A percentile compares a stretch with the other conserved stretches of the same genome.
Conservation (phyloP, 2,329 filamentous ascomycete genomes). For the Colletotrichum sp. region DNA sequence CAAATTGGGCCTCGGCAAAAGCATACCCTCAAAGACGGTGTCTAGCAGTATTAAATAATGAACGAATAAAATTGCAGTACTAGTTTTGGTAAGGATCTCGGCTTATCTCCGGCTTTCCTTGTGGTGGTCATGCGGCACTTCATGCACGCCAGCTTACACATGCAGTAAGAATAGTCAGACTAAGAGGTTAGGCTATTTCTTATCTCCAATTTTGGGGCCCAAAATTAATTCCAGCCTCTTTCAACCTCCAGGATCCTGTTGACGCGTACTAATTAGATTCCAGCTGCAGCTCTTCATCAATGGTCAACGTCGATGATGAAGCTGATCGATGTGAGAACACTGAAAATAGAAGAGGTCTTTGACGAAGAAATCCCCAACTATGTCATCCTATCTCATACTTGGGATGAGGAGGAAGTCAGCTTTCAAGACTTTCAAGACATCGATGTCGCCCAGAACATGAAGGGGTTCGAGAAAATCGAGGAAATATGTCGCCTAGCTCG, state of each 20-base stretch:
- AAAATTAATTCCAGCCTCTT: neutral
- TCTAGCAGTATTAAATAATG: too few species aligned
- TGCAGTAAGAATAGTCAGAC: neutral
- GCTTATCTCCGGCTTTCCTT: neutral
- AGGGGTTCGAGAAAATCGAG: slow-evolving; percentile 22
- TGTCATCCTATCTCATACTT: slow-evolving; percentile 32
- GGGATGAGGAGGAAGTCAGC: slow-evolving; percentile 27
- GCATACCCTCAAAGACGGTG: neutral
- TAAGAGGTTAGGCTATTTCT: neutral
- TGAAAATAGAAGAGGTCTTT: neutral
- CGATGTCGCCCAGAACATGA: neutral
- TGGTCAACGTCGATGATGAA: neutral
- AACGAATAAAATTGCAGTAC: neutral
- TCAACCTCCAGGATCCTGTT: neutral
- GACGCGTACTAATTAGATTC: neutral
- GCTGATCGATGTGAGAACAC: neutral
- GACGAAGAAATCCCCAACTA: slow-evolving; percentile 13
- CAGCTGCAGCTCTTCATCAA: neutral
- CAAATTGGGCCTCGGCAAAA: neutral
- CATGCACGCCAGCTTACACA: neutral
- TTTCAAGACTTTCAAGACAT: slow-evolving; percentile 15
- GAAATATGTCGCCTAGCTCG: slow-evolving; percentile 12
- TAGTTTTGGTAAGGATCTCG: neutral
- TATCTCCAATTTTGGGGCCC: neutral
- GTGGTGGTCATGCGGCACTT: neutral